Base-by-base conservation (phyloP, 2,329 filamentous ascomycete genomes). In the Botryosphaeria dothidea region DNA sequence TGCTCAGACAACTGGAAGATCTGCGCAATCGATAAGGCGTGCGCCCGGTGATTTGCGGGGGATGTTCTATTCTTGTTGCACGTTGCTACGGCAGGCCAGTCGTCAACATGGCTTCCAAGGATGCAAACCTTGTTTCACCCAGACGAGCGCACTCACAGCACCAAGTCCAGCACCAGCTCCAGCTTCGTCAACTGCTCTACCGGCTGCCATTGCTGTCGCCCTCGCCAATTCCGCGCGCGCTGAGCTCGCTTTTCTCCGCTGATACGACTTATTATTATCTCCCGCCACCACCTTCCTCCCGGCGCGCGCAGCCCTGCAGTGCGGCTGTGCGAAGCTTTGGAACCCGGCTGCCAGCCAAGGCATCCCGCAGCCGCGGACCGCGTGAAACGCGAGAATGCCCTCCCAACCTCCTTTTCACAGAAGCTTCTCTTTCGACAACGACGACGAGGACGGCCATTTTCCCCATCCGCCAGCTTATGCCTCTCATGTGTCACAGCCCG, bases 311-410 rank as follows among this genome's bases (percentile, higher is more conserved):
- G 56, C 56, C 56, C 56, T 60, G 56, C 56, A 15, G 38, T 60
- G 56, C 56, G 56, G 56, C 56, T 46, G 56, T 60, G 56, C 41
- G 31, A 58, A 58, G 54, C 54, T 58, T 58, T 43, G 29, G 45
- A 62, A 36, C 58, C 58, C 58, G 45, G 58, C 58, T 51, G 60
- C 48, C 48, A 54, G 62, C 62, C 62, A 64, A 64, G 62, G 62
- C 62, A 64, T 25, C 62, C 62, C 62, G 38, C 51, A 48, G 45
- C 57, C 31, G 41, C 52, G 54, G 36, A 58, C 17, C 57, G 29
- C 57, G 46, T 64, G 62, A 64, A 64, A 64, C 49, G 29, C 43
- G 49, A 64, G 49, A 52, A 64, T 64, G 62, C 13, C 62, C 43
- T 57, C 49, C 19, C 62, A 64, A 57, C 49, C 62, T 54, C 62